Conservation (phyloP, 2,329 filamentous ascomycete species). For the Dactylellina drechsleri region DNA sequence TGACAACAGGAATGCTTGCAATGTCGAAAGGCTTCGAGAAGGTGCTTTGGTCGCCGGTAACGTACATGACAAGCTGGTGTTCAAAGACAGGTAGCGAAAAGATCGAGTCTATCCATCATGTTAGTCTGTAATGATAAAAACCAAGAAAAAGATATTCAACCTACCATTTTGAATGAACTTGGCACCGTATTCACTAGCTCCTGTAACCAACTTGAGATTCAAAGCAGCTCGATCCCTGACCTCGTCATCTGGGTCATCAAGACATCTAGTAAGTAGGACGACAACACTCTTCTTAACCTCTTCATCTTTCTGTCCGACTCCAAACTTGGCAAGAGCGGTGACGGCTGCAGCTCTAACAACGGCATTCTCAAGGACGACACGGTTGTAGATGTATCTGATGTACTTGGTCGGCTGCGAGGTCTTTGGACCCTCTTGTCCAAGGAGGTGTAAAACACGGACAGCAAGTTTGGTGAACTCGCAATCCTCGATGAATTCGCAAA, state of each 20-base stretch:
- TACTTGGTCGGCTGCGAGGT: conserved; percentile 97
- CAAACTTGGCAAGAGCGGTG: conserved; percentile 95
- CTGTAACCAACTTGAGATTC: conserved; percentile 89
- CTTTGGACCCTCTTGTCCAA: conserved; percentile 93
- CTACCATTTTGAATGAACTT: conserved; percentile 92
- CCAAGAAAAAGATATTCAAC: background rate
- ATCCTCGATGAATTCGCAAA: conserved; percentile 99
- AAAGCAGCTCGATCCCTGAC: conserved; percentile 94
- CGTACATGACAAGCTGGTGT: conserved; percentile 96
- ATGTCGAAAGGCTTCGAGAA: conserved; percentile 91
- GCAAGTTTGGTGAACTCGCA: conserved; percentile 99
- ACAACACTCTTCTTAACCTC: conserved; percentile 96
- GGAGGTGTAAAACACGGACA: conserved; percentile 90
- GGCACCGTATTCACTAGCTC: conserved; percentile 85
- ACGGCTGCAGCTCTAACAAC: conserved; percentile 95
- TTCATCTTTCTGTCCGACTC: conserved; percentile 88
- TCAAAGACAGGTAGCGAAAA: conserved; percentile 95
- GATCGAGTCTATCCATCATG: conserved; percentile 77
- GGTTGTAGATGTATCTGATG: conserved; percentile 99
- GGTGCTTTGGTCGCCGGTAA: conserved; percentile 86
- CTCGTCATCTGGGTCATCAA: conserved; percentile 98
- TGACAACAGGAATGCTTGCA: conserved; percentile 88
- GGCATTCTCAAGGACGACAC: conserved; percentile 95
- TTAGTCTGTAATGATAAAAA: conserved; percentile 10
- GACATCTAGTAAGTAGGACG: conserved; percentile 88